Base-by-base conservation (phyloP, 148 eudicot species). In the Polygonum maritimum region DNA sequence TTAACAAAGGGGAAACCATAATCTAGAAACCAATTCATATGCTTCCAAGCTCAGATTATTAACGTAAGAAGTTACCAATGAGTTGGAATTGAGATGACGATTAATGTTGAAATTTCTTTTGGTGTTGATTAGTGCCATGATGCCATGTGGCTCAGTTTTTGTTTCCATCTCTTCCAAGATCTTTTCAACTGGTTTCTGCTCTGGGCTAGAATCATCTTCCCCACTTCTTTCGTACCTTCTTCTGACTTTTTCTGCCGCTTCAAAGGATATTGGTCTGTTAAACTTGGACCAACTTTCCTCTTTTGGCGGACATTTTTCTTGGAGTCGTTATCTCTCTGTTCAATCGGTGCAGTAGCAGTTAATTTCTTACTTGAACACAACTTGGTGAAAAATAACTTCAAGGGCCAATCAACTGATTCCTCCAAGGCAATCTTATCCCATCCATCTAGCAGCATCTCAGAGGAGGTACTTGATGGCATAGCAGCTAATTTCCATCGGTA, bases 401-500 rank as follows among this genome's bases (percentile, higher is more conserved):
- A 82, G 52, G 99, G 99, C 99, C 99, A 95, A 78, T 95, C 91
- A 79, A 95, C 82, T 69, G 96, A 88, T 85, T 95, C 92, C 82
- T 90, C 96, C 80, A 95, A 92, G 72, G 94, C 81, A 71, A 95
- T 90, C 31, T 94, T 91, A 91, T 90, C 96, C 99, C 99, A 95
- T 76, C 97, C 97, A 89, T 92, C 96, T 78, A 88, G 80, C 48
- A 87, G 84, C 78, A 82, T 81, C 78, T 90, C 95, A 35, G 84
- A 71, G 31, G 89, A 58, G 76, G 83, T 76, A 79, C 81, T 88
- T 81, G 91, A 83, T 33, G 78, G 84, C 72, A 78, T 79, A 72
- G 74, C 81, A 78, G 79, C 81, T 8, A 84, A 80, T 82, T 94
- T 75, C 90, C 91, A 77, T 88, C 89, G 26, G 69, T 12, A 72